phyloP scores from a whole-genome alignment of 257 asterid species.

The Cordia subcordata region DNA sequence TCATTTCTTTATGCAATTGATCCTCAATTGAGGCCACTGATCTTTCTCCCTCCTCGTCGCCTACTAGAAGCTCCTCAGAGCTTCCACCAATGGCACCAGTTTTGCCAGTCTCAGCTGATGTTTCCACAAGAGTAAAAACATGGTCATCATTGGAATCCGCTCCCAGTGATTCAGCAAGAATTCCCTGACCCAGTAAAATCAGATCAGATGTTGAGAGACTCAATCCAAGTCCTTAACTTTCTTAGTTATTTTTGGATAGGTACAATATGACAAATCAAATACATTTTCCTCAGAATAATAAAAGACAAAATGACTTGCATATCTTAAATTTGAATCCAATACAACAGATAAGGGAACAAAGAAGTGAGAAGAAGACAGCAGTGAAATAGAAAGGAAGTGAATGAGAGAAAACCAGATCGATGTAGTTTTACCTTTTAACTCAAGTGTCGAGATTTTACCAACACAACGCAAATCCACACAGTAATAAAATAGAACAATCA shows the following conservation, averaged over 20 bases:
- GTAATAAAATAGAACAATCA: no score
- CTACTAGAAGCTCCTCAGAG: constrained; percentile 72
- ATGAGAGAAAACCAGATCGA: no score
- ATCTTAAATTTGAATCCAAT: neutral
- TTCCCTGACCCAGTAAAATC: constrained; percentile 53
- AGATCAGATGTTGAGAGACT: neutral
- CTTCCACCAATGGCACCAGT: constrained; percentile 45
- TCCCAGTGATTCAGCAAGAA: constrained; percentile 59
- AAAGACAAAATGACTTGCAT: neutral
- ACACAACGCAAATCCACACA: no score
- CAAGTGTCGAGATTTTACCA: no score
- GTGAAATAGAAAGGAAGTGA: no score
- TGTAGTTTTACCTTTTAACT: no score
- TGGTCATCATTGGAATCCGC: constrained; percentile 54
- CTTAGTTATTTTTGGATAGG: no score
- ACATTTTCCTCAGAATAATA: no score
- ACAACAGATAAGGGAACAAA: no score
- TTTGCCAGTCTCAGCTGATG: constrained; percentile 55
- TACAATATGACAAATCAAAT: no score
- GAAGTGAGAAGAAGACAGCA: no score
- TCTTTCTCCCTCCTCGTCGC: constrained; percentile 83
- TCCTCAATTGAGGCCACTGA: constrained; percentile 93
- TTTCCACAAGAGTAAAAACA: constrained; percentile 63
- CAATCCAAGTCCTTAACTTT: neutral
- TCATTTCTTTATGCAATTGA: constrained; percentile 91